phyloP scores from a whole-genome alignment of 352 stramenopile species.

The Phytophthora vignae region DNA sequence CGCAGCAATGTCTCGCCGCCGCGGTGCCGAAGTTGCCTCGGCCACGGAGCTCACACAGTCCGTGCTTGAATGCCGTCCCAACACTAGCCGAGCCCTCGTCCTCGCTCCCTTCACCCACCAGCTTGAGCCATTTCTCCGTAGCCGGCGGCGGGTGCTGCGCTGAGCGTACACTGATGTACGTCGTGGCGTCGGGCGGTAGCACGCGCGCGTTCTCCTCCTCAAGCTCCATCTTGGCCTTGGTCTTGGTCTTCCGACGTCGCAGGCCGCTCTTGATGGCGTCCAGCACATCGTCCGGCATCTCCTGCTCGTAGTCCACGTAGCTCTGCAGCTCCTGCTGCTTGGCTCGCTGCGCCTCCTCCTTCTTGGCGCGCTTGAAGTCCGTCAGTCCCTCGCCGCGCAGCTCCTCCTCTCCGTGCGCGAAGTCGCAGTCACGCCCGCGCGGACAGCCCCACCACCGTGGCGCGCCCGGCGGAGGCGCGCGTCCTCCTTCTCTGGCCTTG shows the following conservation, averaged over 20 bases:
- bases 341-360: constrained; percentile 51
- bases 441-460: constrained; percentile 87
- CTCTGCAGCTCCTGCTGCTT: constrained; percentile 73
- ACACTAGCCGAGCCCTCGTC: constrained; percentile 32
- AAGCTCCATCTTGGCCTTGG: constrained; percentile 28
- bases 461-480: constrained; percentile 48
- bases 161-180: constrained; percentile 41
- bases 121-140: constrained; percentile 46
- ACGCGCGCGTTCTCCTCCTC: constrained; percentile 24
- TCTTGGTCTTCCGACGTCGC: constrained; percentile 52
- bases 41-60: constrained; percentile 78
- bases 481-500: constrained; percentile 60
- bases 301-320: constrained; percentile 82
- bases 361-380: constrained; percentile 78
- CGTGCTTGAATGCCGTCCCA: constrained; percentile 62
- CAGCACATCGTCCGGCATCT: constrained; percentile 68
- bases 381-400: constrained; percentile 70
- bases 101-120: constrained; percentile 49
- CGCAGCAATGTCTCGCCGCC: constrained; percentile 51
- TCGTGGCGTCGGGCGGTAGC: constrained; percentile 42
- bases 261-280: constrained; percentile 76
- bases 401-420: constrained; percentile 86
- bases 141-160: constrained; percentile 25
- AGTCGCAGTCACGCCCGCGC: constrained; percentile 81
- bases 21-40: constrained; percentile 83